Percentiles rank a stretch among this genome's conserved stretches.
phyloP scores from a whole-genome alignment of 2,329 filamentous ascomycete genomes.

The Neonectria ditissima region DNA sequence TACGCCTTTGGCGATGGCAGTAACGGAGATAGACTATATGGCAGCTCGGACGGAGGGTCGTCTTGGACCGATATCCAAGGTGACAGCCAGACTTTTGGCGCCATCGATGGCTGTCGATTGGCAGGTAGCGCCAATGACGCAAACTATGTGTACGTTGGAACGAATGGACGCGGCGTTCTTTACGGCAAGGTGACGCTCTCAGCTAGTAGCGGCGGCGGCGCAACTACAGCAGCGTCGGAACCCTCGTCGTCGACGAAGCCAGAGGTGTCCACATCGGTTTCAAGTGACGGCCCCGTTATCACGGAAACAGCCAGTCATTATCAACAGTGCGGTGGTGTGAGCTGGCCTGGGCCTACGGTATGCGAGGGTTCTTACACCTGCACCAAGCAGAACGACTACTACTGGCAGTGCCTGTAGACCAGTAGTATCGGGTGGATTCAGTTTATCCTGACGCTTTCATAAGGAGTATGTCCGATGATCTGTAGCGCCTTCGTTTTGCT shows the following conservation, averaged over 20 bases:
- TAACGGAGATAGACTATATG: constrained; percentile 58
- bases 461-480: too few relatives aligned
- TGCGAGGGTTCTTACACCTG: constrained; percentile 26
- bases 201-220: constrained; percentile 7
- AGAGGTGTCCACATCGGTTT: neutral
- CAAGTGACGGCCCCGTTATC: neutral
- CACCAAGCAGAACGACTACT: constrained; percentile 29
- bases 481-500: neutral
- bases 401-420: constrained; percentile 32
- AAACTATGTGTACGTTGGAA: constrained; percentile 62
- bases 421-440: neutral
- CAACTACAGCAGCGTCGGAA: neutral
- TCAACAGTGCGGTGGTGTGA: constrained; percentile 28
- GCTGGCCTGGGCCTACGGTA: constrained; percentile 26
- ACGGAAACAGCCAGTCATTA: constrained; percentile 18
- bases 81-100: constrained; percentile 54
- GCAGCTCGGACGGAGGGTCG: constrained; percentile 55
- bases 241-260: constrained; percentile 2
- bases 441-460: neutral
- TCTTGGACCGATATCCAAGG: constrained; percentile 63
- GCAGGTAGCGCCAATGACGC: constrained; percentile 60
- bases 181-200: constrained; percentile 36
- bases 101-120: constrained; percentile 54
- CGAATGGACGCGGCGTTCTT: constrained; percentile 62
- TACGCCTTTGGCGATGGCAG: constrained; percentile 61